Evolutionary conservation across 192 early-diverging fungal species (phyloP).

Genomic region (Umbelopsis vinacea): DNA sequence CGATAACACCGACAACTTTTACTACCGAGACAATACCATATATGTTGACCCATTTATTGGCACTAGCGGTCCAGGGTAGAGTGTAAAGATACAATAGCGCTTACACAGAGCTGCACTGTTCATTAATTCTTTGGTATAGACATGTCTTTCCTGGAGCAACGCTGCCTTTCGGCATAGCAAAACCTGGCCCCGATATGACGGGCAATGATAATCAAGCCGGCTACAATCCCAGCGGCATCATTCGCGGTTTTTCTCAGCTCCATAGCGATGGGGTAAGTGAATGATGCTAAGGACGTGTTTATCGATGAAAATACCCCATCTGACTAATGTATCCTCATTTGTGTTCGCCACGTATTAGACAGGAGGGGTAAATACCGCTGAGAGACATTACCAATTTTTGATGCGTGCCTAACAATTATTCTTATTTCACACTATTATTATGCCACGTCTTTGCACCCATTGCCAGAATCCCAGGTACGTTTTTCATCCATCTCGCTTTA

Average conservation of each 20-base stretch:
- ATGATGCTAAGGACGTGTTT: too few species aligned
- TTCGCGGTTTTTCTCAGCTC: constrained; percentile 35
- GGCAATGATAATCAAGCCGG: constrained; percentile 32
- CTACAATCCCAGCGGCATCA: constrained; percentile 19
- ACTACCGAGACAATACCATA: constrained; percentile 3
- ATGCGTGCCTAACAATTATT: not conserved
- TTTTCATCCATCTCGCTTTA: not conserved
- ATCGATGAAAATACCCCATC: too few species aligned
- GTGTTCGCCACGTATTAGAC: not conserved
- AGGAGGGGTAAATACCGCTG: not conserved
- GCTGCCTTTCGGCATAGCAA: constrained; percentile 40
- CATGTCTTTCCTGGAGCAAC: constrained; percentile 32
- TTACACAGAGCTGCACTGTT: not conserved
- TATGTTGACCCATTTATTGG: constrained; percentile 11
- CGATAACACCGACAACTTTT: not conserved
- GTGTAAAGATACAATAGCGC: not conserved
- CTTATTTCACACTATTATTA: too few species aligned
- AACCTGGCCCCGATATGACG: constrained; percentile 35
- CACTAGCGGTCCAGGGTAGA: constrained; percentile 2
- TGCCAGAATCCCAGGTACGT: constrained; percentile 13
- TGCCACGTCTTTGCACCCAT: too few species aligned
- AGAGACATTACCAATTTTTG: not conserved
- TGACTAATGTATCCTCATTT: too few species aligned
- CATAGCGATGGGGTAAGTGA: constrained; percentile 23
- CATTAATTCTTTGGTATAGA: not conserved